Evolutionary conservation across 2,329 filamentous ascomycete genomes (phyloP).

Genomic region (Colletotrichum chlorophyti): DNA sequence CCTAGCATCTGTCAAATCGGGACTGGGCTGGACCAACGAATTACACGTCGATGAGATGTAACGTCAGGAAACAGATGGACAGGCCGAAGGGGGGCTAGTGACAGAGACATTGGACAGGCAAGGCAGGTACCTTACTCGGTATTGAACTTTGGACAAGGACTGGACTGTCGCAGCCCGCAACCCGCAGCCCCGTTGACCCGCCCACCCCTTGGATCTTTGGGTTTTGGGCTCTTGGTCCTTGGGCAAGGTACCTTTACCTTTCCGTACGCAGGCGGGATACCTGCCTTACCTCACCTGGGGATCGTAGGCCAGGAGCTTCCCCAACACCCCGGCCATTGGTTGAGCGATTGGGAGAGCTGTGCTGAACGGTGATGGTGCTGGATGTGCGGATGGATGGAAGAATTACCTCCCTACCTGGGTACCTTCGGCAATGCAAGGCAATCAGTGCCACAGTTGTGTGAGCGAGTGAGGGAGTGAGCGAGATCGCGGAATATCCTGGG

Average conservation of each 20-base stretch:
- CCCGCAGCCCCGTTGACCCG: too few species aligned
- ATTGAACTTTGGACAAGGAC: background rate
- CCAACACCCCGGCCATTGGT: constrained; percentile 37
- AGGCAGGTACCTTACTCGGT: background rate
- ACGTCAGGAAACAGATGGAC: background rate
- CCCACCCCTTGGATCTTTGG: constrained; percentile 5
- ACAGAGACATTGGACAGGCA: background rate
- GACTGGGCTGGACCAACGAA: background rate
- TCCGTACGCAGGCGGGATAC: too few species aligned
- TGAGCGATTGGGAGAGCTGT: constrained; percentile 26
- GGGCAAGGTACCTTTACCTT: too few species aligned
- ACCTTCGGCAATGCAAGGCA: too few species aligned
- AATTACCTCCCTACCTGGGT: too few species aligned
- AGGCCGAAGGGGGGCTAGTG: background rate
- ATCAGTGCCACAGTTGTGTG: constrained; percentile 5
- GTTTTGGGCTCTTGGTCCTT: too few species aligned
- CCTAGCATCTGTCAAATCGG: background rate
- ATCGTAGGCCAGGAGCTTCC: constrained; percentile 33
- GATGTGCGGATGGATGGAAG: background rate
- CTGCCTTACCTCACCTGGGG: too few species aligned
- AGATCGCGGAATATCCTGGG: too few species aligned
- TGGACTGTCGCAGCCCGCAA: constrained; percentile 25
- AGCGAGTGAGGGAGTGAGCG: background rate
- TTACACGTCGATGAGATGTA: background rate
- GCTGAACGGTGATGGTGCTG: background rate